A percentile compares a stretch with the other conserved stretches of the same genome.
Evolutionary conservation across 2,329 filamentous ascomycete genomes (phyloP).

Genomic region (Thermothelomyces thermophilus): DNA sequence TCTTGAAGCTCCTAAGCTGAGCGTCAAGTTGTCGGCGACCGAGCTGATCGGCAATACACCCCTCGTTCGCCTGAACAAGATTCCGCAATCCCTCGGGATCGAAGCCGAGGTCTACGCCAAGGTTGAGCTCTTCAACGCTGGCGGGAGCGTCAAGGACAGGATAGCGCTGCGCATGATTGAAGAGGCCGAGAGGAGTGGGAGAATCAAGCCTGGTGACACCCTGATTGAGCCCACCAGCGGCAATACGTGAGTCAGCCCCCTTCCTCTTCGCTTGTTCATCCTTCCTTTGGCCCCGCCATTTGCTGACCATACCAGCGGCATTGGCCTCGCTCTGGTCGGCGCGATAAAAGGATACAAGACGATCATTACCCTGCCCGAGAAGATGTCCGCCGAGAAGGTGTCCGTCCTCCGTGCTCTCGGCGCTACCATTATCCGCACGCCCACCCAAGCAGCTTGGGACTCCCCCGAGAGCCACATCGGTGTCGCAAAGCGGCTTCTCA

Average conservation of each 20-base stretch:
- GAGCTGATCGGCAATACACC: constrained; percentile 94
- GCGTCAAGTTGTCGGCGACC: constrained; percentile 51
- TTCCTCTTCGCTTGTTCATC: background rate
- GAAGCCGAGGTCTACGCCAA: constrained; percentile 87
- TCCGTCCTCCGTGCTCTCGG: constrained; percentile 88
- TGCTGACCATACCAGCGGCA: constrained; percentile 54
- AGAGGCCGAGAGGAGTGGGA: constrained; percentile 81
- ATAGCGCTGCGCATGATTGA: constrained; percentile 98
- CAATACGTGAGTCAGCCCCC: constrained; percentile 66
- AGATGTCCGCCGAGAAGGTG: constrained; percentile 99
- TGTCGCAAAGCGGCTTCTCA: constrained; percentile 80
- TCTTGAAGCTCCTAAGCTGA: constrained; percentile 18
- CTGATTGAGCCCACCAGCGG: constrained; percentile 97
- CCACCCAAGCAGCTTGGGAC: constrained; percentile 92
- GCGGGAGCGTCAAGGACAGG: constrained; percentile 87
- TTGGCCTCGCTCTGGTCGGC: constrained; percentile 86
- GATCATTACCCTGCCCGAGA: constrained; percentile 97
- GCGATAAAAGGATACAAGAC: constrained; percentile 98
- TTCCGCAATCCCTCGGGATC: constrained; percentile 85
- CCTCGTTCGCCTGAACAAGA: constrained; percentile 87
- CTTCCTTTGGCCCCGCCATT: too few species aligned
- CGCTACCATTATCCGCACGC: constrained; percentile 95
- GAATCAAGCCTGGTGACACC: constrained; percentile 95
- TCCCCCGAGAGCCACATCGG: constrained; percentile 95
- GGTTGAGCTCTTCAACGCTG: constrained; percentile 88